Evolutionary conservation across 352 stramenopile genomes (phyloP), one percentile per base, ranked within the genome.

Genomic region (Pythium sp.): DNA sequence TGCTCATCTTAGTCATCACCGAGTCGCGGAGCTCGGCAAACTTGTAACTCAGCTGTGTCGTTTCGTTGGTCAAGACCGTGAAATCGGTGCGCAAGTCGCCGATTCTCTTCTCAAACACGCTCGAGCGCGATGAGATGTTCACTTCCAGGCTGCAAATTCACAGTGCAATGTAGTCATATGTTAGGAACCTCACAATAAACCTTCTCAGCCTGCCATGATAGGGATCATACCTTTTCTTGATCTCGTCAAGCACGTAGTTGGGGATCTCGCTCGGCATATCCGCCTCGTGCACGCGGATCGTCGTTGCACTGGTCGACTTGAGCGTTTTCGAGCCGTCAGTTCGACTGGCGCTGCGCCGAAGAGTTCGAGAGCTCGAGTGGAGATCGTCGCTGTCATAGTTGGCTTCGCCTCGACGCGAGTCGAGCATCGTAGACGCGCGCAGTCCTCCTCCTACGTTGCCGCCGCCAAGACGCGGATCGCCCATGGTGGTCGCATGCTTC

Each of bases 81-180:
- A 92, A 74, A 34, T 94, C 86, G 14, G 78, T 84, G 20, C 81
- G 75, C 43, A 92, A 32, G 51, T 93, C 84, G 0, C 69, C 69
- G 2, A 94, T 71, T 49, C 85, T 81, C 74, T 90, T 93, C 66
- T 94, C 86, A 51, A 91, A 74, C 12, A 70, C 73, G 30, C 71
- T 71, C 8, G 84, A 84, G 41, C 78, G 81, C 38, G 81, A 75
- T 3, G 77, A 67, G 28, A 94, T 85, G 22, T 82, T 74, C 15
- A 84, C 82, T 72, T 94, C 84, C 7, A 94, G 70, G 34, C 80
- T 86, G 7, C 22, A 53, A 6, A 58, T 18, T 41, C n/a, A 59
- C 9, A 54, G 2, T 18, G 2, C 18, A n/a, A 41, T 24, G 32
- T 15, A 59, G 28, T 26, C 22, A 1, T 11, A 18, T 46, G 8